Evolutionary conservation across 2,329 filamentous ascomycete species (phyloP).

Genomic region (Xylariaceae sp.): DNA sequence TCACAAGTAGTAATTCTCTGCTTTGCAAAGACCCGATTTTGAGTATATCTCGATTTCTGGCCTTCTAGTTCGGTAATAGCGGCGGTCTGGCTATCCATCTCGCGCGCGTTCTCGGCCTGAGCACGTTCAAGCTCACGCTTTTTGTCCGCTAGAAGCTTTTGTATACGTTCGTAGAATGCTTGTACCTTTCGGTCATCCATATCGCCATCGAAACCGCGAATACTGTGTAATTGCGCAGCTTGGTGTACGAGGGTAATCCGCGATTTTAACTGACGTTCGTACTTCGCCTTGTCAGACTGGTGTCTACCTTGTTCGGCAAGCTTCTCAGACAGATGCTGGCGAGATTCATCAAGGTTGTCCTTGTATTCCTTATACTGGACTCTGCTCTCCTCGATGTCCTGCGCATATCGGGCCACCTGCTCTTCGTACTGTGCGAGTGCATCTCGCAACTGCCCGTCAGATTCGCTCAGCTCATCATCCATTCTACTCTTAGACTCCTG

Average conservation of each 20-base stretch:
- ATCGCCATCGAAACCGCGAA: constrained; percentile 84
- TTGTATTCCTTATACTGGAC: constrained; percentile 71
- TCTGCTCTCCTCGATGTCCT: constrained; percentile 68
- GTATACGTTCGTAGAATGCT: constrained; percentile 78
- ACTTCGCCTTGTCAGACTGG: constrained; percentile 84
- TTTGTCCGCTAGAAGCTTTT: constrained; percentile 78
- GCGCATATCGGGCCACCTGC: constrained; percentile 68
- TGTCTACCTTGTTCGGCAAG: constrained; percentile 75
- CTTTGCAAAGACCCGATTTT: constrained; percentile 75
- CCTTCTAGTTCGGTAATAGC: constrained; percentile 76
- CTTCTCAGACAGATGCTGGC: constrained; percentile 56
- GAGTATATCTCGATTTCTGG: constrained; percentile 72
- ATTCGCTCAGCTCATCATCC: constrained; percentile 72
- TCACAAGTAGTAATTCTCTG: constrained; percentile 77
- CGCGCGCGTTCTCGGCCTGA: constrained; percentile 74
- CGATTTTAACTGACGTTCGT: constrained; percentile 77
- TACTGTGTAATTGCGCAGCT: constrained; percentile 75
- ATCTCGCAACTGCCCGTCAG: constrained; percentile 75
- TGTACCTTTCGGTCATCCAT: constrained; percentile 75
- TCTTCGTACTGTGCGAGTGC: constrained; percentile 80
- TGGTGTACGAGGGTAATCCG: constrained; percentile 79
- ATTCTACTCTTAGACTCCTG: constrained; percentile 74
- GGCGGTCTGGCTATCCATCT: constrained; percentile 74
- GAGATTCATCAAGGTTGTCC: constrained; percentile 50
- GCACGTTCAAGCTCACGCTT: constrained; percentile 77